Conservation (phyloP, 176 grass and related monocot species). For the Cymbopogon citratus region DNA sequence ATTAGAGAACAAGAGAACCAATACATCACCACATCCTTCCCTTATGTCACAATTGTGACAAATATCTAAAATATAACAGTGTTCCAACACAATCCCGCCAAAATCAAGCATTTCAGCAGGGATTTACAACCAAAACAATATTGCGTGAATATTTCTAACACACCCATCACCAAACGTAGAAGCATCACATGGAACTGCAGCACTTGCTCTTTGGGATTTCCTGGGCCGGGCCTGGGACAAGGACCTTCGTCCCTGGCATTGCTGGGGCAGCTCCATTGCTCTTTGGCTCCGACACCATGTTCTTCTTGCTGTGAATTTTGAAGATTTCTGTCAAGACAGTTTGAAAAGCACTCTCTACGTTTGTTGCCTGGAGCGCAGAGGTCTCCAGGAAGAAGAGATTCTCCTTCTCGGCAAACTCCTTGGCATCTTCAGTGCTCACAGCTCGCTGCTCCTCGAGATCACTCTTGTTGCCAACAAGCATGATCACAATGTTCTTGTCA, state of each 20-base stretch:
- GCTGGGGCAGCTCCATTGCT: constrained; percentile 29
- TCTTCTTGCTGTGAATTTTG: constrained; percentile 64
- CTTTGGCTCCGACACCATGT: constrained; percentile 33
- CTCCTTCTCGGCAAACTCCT: constrained; percentile 75
- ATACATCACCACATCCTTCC: not conserved
- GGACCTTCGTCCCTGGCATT: constrained; percentile 50
- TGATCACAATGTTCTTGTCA: constrained; percentile 76
- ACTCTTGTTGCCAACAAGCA: constrained; percentile 77
- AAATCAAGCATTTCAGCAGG: constrained; percentile 7
- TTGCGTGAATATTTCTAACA: not conserved
- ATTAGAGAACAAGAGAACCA: constrained; percentile 5
- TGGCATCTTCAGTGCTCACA: constrained; percentile 51
- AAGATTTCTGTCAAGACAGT: constrained; percentile 70
- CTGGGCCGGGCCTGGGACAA: constrained; percentile 50
- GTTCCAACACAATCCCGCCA: not conserved
- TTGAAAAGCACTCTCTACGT: constrained; percentile 61
- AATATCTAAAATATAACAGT: not conserved
- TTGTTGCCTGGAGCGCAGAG: constrained; percentile 56
- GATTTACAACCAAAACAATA: constrained; percentile 37
- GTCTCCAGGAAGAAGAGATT: constrained; percentile 76
- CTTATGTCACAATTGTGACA: constrained; percentile 34
- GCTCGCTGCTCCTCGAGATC: constrained; percentile 64
- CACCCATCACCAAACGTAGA: not conserved
- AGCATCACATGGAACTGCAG: constrained; percentile 33
- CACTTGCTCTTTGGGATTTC: constrained; percentile 62